Percentiles rank a stretch among this genome's conserved stretches.
phyloP scores from a whole-genome alignment of 306 rosid species.

The Quillaja saponaria region DNA sequence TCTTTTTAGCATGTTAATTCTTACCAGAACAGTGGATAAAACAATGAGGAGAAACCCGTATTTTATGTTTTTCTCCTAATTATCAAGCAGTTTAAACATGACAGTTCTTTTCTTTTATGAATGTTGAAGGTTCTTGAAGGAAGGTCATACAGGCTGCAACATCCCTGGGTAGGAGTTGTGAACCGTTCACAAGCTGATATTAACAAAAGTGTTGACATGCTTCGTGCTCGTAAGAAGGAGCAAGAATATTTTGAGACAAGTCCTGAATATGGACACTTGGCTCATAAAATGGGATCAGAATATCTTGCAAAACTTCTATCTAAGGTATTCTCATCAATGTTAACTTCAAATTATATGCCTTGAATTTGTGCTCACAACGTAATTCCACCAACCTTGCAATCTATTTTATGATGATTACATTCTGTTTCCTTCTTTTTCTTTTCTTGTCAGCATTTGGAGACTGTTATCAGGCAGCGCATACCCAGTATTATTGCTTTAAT shows the following conservation, averaged over 20 bases:
- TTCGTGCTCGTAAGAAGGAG: conserved; percentile 82
- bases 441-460: conserved; percentile 83
- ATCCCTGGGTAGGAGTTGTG: conserved; percentile 95
- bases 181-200: conserved; percentile 87
- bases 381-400: background rate
- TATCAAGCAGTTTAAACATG: conserved; percentile 21
- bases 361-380: conserved; percentile 5
- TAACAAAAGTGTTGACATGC: conserved; percentile 86
- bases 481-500: conserved; percentile 94
- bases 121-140: conserved; percentile 84
- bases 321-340: conserved; percentile 45
- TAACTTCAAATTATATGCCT: conserved; percentile 12
- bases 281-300: conserved; percentile 93
- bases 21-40: too few relatives aligned
- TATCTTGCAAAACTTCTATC: conserved; percentile 91
- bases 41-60: too few relatives aligned
- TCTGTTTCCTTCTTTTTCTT: conserved; percentile 27
- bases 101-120: conserved; percentile 24
- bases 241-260: conserved; percentile 85
- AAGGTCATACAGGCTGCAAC: conserved; percentile 76
- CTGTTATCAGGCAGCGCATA: conserved; percentile 94
- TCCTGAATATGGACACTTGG: conserved; percentile 90
- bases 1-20: too few relatives aligned
- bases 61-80: background rate
- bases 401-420: conserved; percentile 14